These are phyloP conservation scores for Fistulina hepatica DNA, from an alignment of 1,284 basidiomycete species.

Conservation along the genomic window DNA sequence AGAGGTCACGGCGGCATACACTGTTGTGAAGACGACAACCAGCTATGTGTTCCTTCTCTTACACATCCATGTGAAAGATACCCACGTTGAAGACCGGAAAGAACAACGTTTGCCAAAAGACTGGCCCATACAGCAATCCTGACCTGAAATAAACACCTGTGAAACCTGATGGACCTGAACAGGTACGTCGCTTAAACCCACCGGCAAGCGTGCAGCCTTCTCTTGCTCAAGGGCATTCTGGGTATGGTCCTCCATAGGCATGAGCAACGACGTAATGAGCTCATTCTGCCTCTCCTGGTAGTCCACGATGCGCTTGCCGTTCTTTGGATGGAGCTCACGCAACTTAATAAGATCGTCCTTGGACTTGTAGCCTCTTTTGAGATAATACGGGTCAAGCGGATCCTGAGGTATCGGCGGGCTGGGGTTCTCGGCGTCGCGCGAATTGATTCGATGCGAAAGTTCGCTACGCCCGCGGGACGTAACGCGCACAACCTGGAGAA, in stretches of 20 bases:
- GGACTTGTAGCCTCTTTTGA: slow-evolving; percentile 45
- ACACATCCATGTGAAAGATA: slow-evolving; percentile 15
- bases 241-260: slow-evolving; percentile 81
- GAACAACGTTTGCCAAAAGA: slow-evolving; percentile 62
- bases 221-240: slow-evolving; percentile 59
- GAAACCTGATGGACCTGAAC: slow-evolving; percentile 12
- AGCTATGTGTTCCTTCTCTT: slow-evolving; percentile 1
- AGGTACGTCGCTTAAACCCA: slow-evolving; percentile 25
- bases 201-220: slow-evolving; percentile 52
- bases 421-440: no score
- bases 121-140: slow-evolving; percentile 84
- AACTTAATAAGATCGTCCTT: slow-evolving; percentile 51
- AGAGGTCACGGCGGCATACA: slow-evolving; percentile 82
- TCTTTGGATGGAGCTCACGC: slow-evolving; percentile 36
- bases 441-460: no score
- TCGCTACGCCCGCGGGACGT: no score
- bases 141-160: slow-evolving; percentile 37
- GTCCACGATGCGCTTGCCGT: slow-evolving; percentile 50
- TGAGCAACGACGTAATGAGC: slow-evolving; percentile 77
- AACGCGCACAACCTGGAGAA: no score
- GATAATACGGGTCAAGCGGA: slow-evolving; percentile 61
- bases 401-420: no score
- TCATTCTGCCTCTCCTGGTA: slow-evolving; percentile 83
- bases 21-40: slow-evolving; percentile 27
- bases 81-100: slow-evolving; percentile 58